phyloP scores from a whole-genome alignment of 208 protist species.

The Wallacemonas sp. region DNA sequence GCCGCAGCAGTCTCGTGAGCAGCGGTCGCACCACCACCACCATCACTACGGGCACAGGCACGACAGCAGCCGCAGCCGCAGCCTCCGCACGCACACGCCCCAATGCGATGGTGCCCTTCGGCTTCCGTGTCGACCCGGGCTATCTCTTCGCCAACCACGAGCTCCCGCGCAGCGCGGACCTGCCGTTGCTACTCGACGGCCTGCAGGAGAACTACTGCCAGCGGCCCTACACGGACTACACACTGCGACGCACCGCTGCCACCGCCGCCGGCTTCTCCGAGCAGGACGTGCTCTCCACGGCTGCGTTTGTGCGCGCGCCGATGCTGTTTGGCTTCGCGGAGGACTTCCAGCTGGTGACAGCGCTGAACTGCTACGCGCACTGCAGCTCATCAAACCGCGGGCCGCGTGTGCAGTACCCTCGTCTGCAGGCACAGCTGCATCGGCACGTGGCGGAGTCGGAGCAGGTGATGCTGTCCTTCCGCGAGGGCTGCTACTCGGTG shows the following conservation, averaged over 20 bases:
- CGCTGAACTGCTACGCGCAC: conserved; percentile 42
- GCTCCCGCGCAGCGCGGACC: conserved; percentile 29
- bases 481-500: conserved; percentile 42
- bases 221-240: conserved; percentile 70
- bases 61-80: background rate
- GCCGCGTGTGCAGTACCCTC: conserved; percentile 35
- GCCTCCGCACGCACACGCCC: background rate
- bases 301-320: conserved; percentile 36
- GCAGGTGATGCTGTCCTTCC: conserved; percentile 40
- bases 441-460: conserved; percentile 35
- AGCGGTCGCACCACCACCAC: too few relatives aligned
- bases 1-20: too few relatives aligned
- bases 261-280: conserved; percentile 48
- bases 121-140: conserved; percentile 74
- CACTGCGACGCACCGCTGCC: conserved; percentile 40
- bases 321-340: conserved; percentile 45
- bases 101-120: conserved; percentile 24
- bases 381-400: conserved; percentile 37
- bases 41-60: background rate
- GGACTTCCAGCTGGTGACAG: conserved; percentile 48
- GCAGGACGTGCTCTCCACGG: conserved; percentile 52
- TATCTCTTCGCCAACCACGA: conserved; percentile 61
- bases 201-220: conserved; percentile 77
- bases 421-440: conserved; percentile 33
- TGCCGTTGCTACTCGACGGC: conserved; percentile 51